Evolutionary conservation across 345 rosid species (phyloP).

Genomic region (Rhizophora mangle): DNA sequence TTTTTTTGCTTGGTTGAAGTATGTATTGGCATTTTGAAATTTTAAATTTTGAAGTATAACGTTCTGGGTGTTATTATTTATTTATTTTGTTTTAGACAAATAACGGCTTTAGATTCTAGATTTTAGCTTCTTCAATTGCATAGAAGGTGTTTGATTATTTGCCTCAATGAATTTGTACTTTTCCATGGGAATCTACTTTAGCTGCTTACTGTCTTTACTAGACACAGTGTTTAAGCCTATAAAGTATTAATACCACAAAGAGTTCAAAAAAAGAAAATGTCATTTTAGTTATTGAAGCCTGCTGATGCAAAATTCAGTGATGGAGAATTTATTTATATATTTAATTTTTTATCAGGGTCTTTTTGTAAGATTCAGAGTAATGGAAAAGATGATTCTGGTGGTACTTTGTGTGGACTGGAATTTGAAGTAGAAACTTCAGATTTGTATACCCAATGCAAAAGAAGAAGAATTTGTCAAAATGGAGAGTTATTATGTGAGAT

Average conservation of each 20-base stretch:
- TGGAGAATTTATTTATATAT: background rate
- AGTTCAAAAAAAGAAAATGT: background rate
- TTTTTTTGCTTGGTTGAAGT: background rate
- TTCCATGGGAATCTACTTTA: background rate
- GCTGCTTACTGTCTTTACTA: background rate
- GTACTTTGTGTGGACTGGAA: slow-evolving; percentile 13
- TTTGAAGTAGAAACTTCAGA: slow-evolving; percentile 20
- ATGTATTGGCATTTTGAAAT: background rate
- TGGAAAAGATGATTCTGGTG: slow-evolving; percentile 1
- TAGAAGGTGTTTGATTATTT: slow-evolving; percentile 7
- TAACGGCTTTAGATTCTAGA: background rate
- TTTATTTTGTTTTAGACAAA: background rate
- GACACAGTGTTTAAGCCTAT: background rate
- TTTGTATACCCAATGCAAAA: slow-evolving; percentile 35
- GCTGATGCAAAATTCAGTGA: background rate
- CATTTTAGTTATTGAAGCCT: background rate
- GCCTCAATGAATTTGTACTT: background rate
- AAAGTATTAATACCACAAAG: background rate
- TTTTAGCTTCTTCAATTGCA: background rate
- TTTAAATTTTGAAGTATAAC: background rate
- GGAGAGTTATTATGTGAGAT: slow-evolving; percentile 14
- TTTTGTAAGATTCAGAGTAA: slow-evolving; percentile 7
- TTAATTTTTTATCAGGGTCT: slow-evolving; percentile 21
- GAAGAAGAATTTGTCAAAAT: slow-evolving; percentile 40
- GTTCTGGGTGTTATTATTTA: background rate